Base-by-base conservation (phyloP, 257 asterid genomes). In the Misopates orontium region DNA sequence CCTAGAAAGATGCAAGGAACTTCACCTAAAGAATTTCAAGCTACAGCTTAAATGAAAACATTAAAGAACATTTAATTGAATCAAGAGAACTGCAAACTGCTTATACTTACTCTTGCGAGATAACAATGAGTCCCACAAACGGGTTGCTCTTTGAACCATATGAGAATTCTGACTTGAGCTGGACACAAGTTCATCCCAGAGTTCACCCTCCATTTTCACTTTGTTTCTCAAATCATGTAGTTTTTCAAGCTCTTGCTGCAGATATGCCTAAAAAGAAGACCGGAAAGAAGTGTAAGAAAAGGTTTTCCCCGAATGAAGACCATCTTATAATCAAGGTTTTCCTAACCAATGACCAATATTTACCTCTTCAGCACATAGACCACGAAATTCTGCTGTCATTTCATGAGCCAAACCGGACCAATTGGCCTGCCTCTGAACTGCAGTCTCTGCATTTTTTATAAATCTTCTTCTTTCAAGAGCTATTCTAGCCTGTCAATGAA, bases 361-460 rank as follows among this genome's bases (percentile, higher is more conserved):
- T 78, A 90, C 98, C 96, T 93, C 98, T 86, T 93, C 97, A 56
- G 97, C 97, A 79, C 96, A 89, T 71, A 93, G 90, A 59, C 95
- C 97, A 65, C 98, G 97, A 69, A 87, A 93, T 75, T 93, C 98
- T 31, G 98, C 93, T 47, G 98, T 93, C 97, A 93, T 89, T 83
- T 93, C 98, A 83, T 93, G 98, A 71, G 98, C 96, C 89, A 93
- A 86, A 83, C 79, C 84, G 69, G 98, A 93, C 98, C 98, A 93
- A 80, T 86, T 79, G 16, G 87, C 97, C 82, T 93, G 97, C 71
- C 95, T 87, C 64, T 79, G 96, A 70, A 93, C 97, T 55, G 97
- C 98, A 51, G 96, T 90, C 80, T 89, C 97, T 60, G 98, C 97
- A 80, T 90, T 90, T 73, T 88, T 82, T 76, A 93, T 78, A 87